Evolutionary conservation across 2,329 filamentous ascomycete species (phyloP).

Genomic region (Cryphonectria japonica): DNA sequence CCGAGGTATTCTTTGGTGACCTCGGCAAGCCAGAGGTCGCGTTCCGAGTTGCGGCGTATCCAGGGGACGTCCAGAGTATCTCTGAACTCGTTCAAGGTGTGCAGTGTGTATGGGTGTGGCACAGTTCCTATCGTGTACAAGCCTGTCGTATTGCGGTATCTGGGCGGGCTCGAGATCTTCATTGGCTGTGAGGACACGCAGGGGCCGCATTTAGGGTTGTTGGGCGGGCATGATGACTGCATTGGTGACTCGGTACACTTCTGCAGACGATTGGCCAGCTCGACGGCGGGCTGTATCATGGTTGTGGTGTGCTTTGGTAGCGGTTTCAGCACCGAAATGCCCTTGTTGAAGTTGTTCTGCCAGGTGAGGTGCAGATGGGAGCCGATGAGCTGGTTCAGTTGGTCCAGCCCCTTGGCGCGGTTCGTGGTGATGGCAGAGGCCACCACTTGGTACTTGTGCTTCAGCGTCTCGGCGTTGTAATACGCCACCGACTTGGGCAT

Average conservation of each 20-base stretch:
- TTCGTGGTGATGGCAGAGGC: constrained; percentile 62
- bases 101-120: constrained; percentile 87
- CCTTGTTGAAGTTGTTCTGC: constrained; percentile 76
- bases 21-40: constrained; percentile 78
- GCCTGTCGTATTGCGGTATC: constrained; percentile 72
- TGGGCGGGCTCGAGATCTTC: constrained; percentile 66
- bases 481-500: constrained; percentile 72
- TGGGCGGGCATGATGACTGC: constrained; percentile 82
- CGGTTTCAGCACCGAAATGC: constrained; percentile 82
- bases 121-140: constrained; percentile 85
- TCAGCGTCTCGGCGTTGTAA: constrained; percentile 69
- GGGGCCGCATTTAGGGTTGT: constrained; percentile 71
- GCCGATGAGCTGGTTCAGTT: constrained; percentile 77
- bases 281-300: constrained; percentile 69
- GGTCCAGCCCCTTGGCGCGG: constrained; percentile 63
- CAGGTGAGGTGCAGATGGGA: constrained; percentile 84
- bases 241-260: constrained; percentile 76
- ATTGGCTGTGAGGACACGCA: constrained; percentile 70
- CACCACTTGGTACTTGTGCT: constrained; percentile 68
- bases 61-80: constrained; percentile 64
- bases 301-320: constrained; percentile 74
- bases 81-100: constrained; percentile 66
- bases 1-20: constrained; percentile 73
- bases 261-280: constrained; percentile 75
- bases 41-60: constrained; percentile 68